phyloP scores from a whole-genome alignment of 495 filamentous ascomycete genomes.

The Trichocladium uniseriatum region DNA sequence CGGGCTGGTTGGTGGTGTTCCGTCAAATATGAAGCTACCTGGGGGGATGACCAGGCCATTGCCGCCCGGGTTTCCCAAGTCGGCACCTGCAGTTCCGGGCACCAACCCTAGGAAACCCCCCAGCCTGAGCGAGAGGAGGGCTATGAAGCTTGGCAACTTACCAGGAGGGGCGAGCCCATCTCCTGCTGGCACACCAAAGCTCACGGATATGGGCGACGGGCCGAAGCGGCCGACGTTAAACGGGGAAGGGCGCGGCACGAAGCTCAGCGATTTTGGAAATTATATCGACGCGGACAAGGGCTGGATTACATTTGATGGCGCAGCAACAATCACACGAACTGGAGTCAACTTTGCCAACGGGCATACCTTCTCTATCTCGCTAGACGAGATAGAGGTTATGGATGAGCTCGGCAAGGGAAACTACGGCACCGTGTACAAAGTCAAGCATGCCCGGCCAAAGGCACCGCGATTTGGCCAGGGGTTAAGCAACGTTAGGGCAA shows the following conservation, averaged over 20 bases:
- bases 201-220: slow-evolving; percentile 22
- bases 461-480: slow-evolving; percentile 74
- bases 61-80: slow-evolving; percentile 37
- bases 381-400: slow-evolving; percentile 90
- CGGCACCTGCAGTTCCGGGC: slow-evolving; percentile 37
- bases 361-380: slow-evolving; percentile 82
- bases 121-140: slow-evolving; percentile 31
- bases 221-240: slow-evolving; percentile 23
- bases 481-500: slow-evolving; percentile 49
- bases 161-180: slow-evolving; percentile 19
- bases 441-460: slow-evolving; percentile 71
- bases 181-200: slow-evolving; percentile 21
- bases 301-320: slow-evolving; percentile 85
- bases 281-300: slow-evolving; percentile 88
- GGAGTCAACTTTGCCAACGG: slow-evolving; percentile 90
- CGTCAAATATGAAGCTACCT: slow-evolving; percentile 34
- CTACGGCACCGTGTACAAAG: slow-evolving; percentile 96
- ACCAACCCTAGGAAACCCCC: slow-evolving; percentile 16
- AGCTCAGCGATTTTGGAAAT: slow-evolving; percentile 84
- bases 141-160: slow-evolving; percentile 37
- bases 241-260: slow-evolving; percentile 44
- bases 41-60: slow-evolving; percentile 31
- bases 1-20: slow-evolving; percentile 25
- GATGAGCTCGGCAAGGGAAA: slow-evolving; percentile 98
- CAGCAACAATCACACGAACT: slow-evolving; percentile 75